Percentiles rank a stretch among this genome's conserved stretches.
These are phyloP conservation scores for Lecanicillium sp. DNA, from an alignment of 2,329 filamentous ascomycete genomes.

Conservation along the genomic window DNA sequence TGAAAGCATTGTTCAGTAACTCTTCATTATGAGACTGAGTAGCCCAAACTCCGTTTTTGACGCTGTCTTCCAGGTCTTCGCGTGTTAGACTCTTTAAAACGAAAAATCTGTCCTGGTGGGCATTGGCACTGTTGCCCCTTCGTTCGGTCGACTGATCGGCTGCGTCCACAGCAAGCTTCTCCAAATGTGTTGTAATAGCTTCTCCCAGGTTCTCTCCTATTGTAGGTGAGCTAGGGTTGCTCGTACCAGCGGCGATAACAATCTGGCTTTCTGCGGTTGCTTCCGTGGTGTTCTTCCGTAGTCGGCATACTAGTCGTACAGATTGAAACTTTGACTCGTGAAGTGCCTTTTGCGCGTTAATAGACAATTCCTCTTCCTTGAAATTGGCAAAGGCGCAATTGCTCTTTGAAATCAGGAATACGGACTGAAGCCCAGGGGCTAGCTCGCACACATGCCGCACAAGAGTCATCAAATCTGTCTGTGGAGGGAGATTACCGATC, in stretches of 20 bases:
- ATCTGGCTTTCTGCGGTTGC: not conserved
- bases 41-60: conserved; percentile 85
- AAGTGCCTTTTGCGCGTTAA: conserved; percentile 71
- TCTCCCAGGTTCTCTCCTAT: too few species aligned
- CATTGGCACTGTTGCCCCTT: not conserved
- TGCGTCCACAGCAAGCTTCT: not conserved
- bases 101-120: conserved; percentile 70
- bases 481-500: conserved; percentile 89
- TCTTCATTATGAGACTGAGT: conserved; percentile 92
- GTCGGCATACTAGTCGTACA: conserved; percentile 76
- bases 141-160: not conserved
- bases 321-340: conserved; percentile 88
- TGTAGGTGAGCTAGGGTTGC: conserved; percentile 6
- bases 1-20: conserved; percentile 73
- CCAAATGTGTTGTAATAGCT: not conserved
- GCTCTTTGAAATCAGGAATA: conserved; percentile 93
- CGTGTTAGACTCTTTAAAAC: conserved; percentile 88
- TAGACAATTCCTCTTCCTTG: conserved; percentile 69
- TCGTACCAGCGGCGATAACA: conserved; percentile 6
- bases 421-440: conserved; percentile 71
- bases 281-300: conserved; percentile 46
- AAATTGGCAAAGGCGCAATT: conserved; percentile 98
- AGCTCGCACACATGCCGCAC: conserved; percentile 86
- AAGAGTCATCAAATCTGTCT: conserved; percentile 73
- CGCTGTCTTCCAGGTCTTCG: conserved; percentile 83